Evolutionary conservation across 1,284 basidiomycete genomes (phyloP), one percentile per base, ranked within the genome.

Genomic region (Athelia psychrophila): DNA sequence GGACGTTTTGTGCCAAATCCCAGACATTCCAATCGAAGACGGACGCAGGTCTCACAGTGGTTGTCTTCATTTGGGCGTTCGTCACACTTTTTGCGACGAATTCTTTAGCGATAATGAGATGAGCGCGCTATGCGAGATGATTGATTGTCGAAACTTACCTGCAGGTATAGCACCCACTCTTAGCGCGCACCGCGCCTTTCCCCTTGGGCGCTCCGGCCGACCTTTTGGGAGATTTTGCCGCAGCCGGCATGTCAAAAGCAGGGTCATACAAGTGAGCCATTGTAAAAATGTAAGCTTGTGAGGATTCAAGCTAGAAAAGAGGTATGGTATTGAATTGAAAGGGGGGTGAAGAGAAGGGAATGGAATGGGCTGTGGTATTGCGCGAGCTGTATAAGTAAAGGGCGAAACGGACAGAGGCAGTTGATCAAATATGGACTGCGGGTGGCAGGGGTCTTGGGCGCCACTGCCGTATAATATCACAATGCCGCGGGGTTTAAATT

Each of bases 121-220:
- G 19, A 25, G 13, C 38, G 53, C 35, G 33, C 54, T 15, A 45
- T 67, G 69, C 52, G 50, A 88, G 88, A 30, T 30, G 13, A 13
- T 30, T 5, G 6, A 30, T 30, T 30, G 84, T 91, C 91, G 63
- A 88, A 76, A 60, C 88, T 80, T 49, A 91, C 62, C 88, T 80
- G 74, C 88, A 91, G 54, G 88, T 91, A 73, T 90, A 91, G 67
- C 88, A 91, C 60, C 88, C 88, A 55, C 85, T 86, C 78, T 91
- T 91, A 53, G 87, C 88, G 66, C 88, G 84, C 46, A 85, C 79
- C 50, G 85, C 83, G 68, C 86, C 86, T 76, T 89, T 91, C 57
- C 81, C 75, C 66, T 89, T 89, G 58, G 84, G 77, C 66, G 80
- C 74, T 63, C 80, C 80, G 65, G 71, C 55, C 33, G 65, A 49